These are phyloP conservation scores for Xylaria sp. DNA, from an alignment of 495 filamentous ascomycete species.

Conservation along the genomic window DNA sequence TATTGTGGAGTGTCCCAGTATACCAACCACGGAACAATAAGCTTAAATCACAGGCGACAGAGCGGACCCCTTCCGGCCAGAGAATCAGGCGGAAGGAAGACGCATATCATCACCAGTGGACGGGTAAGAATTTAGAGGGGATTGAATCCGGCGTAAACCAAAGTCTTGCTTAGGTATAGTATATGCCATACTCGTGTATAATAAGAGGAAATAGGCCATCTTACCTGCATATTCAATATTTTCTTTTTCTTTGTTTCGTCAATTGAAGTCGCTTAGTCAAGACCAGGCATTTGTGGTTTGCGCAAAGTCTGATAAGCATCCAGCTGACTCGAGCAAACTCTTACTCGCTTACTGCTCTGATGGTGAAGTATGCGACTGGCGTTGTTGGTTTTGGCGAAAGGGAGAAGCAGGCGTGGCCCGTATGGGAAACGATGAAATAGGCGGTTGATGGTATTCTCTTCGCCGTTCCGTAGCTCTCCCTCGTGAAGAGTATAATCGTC, in stretches of 20 bases:
- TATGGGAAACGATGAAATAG: not conserved
- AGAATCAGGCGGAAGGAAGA: not conserved
- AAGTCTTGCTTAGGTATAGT: not conserved
- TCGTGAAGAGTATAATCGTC: not conserved
- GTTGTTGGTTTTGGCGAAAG: not conserved
- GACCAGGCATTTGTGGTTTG: not conserved
- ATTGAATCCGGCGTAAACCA: not conserved
- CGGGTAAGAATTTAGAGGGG: not conserved
- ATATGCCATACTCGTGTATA: no score
- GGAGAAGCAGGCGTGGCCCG: not conserved
- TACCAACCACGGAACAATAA: not conserved
- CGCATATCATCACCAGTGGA: not conserved
- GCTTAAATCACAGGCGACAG: not conserved
- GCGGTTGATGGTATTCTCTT: not conserved
- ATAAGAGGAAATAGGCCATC: not conserved
- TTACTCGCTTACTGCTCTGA: not conserved
- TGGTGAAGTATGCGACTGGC: not conserved
- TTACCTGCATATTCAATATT: not conserved
- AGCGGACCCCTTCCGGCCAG: slow-evolving; percentile 5
- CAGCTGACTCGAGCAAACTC: not conserved
- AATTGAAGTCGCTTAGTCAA: not conserved
- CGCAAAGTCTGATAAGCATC: not conserved
- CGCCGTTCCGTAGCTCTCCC: not conserved
- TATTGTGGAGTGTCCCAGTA: no score
- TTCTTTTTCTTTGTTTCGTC: not conserved